These are phyloP conservation scores for Megacollybia marginata DNA, from an alignment of 768 basidiomycete genomes.

Conservation along the genomic window DNA sequence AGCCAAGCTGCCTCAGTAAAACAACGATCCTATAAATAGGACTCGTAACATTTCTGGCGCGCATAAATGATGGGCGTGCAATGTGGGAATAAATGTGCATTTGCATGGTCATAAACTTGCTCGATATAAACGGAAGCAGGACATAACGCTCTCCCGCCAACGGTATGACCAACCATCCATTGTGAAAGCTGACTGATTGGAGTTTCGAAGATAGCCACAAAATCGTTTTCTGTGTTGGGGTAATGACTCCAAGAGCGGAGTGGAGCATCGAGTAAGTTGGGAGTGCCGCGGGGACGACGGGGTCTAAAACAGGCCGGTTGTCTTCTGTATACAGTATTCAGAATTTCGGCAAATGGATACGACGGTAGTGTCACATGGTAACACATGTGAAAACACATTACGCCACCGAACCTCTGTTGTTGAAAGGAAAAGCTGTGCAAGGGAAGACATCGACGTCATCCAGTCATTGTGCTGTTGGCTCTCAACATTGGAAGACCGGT, in stretches of 20 bases:
- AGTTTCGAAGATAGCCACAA: conserved; percentile 44
- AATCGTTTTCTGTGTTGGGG: conserved; percentile 27
- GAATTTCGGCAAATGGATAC: conserved; percentile 58
- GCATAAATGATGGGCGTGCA: no score
- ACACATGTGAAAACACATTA: conserved; percentile 40
- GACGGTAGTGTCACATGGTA: conserved; percentile 46
- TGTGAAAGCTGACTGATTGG: conserved; percentile 35
- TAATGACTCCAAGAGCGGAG: conserved; percentile 35
- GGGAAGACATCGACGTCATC: conserved; percentile 34
- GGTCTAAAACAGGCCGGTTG: no score
- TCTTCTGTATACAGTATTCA: conserved; percentile 45
- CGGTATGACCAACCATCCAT: conserved; percentile 50
- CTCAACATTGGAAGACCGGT: conserved; percentile 51
- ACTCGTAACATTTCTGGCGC: no score
- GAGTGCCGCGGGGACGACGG: conserved; percentile 18
- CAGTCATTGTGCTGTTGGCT: conserved; percentile 34
- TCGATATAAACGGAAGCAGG: no score
- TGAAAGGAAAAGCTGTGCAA: conserved; percentile 43
- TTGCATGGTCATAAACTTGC: no score
- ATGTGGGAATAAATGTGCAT: no score
- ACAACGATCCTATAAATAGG: no score
- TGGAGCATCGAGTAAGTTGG: conserved; percentile 14
- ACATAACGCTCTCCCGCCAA: no score
- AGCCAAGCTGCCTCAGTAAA: no score
- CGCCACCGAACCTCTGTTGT: conserved; percentile 44